phyloP scores from a whole-genome alignment of 495 filamentous ascomycete genomes.

The Penicillium steckii region DNA sequence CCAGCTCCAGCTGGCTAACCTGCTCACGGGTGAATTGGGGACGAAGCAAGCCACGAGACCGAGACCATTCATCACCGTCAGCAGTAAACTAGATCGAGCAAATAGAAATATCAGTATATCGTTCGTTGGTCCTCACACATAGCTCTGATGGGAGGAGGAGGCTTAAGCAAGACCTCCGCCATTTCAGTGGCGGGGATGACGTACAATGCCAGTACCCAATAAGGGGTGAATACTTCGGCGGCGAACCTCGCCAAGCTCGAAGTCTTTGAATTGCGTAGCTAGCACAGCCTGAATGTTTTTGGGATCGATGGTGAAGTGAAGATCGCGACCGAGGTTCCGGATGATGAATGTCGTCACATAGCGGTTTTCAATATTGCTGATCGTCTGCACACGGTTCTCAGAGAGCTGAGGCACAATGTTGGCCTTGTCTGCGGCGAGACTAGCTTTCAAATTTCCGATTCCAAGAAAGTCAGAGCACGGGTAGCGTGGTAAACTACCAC shows the following conservation, averaged over 20 bases:
- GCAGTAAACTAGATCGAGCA: constrained; percentile 39
- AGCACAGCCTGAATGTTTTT: constrained; percentile 55
- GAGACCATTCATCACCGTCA: constrained; percentile 50
- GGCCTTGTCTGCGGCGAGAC: constrained; percentile 29
- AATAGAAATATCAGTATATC: neutral
- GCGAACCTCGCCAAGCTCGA: constrained; percentile 39
- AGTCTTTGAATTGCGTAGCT: constrained; percentile 55
- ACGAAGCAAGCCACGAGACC: constrained; percentile 53
- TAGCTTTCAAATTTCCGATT: constrained; percentile 24
- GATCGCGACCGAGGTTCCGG: constrained; percentile 27
- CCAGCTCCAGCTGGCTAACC: constrained; percentile 50
- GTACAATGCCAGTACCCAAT: constrained; percentile 48
- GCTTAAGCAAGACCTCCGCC: neutral
- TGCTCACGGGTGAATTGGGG: constrained; percentile 55
- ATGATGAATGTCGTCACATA: constrained; percentile 27
- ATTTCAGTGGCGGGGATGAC: constrained; percentile 9
- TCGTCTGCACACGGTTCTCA: constrained; percentile 16
- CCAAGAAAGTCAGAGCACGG: constrained; percentile 33
- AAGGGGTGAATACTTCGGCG: constrained; percentile 35
- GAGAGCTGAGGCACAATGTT: constrained; percentile 24
- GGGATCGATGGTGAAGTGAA: constrained; percentile 49
- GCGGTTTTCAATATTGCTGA: constrained; percentile 29
- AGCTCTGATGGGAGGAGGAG: neutral
- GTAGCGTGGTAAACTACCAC: constrained; percentile 28
- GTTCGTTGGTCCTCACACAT: neutral